Evolutionary conservation across 2,329 filamentous ascomycete genomes (phyloP).

Genomic region (Penicillium sumatraense): DNA sequence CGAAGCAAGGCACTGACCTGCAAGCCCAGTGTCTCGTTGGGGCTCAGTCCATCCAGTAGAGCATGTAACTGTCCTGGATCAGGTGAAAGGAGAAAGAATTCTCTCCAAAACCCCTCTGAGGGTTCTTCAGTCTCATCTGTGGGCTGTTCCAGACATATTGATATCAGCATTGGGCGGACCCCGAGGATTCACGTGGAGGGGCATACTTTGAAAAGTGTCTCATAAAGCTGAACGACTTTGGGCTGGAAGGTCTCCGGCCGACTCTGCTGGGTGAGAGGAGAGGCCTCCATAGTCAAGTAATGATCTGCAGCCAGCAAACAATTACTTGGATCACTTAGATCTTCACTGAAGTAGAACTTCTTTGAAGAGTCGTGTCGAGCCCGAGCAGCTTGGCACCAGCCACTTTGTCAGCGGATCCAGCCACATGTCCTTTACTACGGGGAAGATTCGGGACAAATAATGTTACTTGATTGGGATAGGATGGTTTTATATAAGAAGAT

Average conservation of each 20-base stretch:
- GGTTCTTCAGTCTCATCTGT: slow-evolving; percentile 72
- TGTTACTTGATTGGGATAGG: not conserved
- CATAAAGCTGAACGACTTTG: slow-evolving; percentile 91
- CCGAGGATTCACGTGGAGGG: not conserved
- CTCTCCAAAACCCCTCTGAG: slow-evolving; percentile 91
- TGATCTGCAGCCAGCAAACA: slow-evolving; percentile 21
- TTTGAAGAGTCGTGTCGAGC: slow-evolving; percentile 13
- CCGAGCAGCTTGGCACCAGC: slow-evolving; percentile 23
- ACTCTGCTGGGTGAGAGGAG: slow-evolving; percentile 89
- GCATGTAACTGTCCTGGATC: slow-evolving; percentile 70
- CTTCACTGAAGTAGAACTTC: slow-evolving; percentile 6
- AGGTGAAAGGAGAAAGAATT: slow-evolving; percentile 89
- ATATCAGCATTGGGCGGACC: slow-evolving; percentile 13
- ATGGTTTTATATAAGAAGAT: not conserved
- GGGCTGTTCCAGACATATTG: slow-evolving; percentile 53
- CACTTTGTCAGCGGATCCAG: slow-evolving; percentile 35
- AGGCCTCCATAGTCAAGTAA: slow-evolving; percentile 72
- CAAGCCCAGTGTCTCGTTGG: slow-evolving; percentile 75
- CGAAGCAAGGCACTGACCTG: slow-evolving; percentile 56
- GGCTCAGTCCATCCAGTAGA: slow-evolving; percentile 71
- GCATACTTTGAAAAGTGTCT: slow-evolving; percentile 71
- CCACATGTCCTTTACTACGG: slow-evolving; percentile 32
- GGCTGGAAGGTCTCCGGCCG: slow-evolving; percentile 89
- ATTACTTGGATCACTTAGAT: slow-evolving; percentile 24
- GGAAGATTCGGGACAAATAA: not conserved